These are phyloP conservation scores for Zasmidium angulare DNA, from an alignment of 2,329 filamentous ascomycete species.

Conservation along the genomic window DNA sequence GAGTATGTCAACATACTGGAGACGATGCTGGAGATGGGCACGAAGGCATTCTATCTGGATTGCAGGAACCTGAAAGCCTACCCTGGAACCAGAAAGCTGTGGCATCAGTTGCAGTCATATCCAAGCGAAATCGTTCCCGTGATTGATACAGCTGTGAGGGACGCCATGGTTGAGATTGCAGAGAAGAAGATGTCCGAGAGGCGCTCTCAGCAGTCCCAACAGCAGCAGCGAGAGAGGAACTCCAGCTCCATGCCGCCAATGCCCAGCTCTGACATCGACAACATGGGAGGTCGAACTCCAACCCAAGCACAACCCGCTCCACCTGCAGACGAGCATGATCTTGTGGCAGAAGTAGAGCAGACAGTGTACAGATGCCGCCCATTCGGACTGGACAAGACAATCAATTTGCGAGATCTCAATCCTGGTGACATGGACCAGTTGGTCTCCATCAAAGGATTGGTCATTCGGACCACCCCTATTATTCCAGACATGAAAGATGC, in stretches of 20 bases:
- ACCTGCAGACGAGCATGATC: slow-evolving; percentile 59
- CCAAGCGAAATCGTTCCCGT: slow-evolving; percentile 94
- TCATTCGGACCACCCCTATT: slow-evolving; percentile 92
- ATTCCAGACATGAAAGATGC: slow-evolving; percentile 99
- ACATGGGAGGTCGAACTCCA: slow-evolving; percentile 35
- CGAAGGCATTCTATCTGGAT: slow-evolving; percentile 83
- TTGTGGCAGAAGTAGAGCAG: slow-evolving; percentile 73
- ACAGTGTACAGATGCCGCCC: slow-evolving; percentile 83
- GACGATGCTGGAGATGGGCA: slow-evolving; percentile 85
- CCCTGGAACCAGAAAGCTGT: slow-evolving; percentile 87
- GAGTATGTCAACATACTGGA: slow-evolving; percentile 84
- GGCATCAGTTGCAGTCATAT: slow-evolving; percentile 92
- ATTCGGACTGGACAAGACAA: slow-evolving; percentile 80
- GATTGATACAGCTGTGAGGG: slow-evolving; percentile 93
- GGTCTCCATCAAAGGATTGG: slow-evolving; percentile 89
- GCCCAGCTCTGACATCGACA: slow-evolving; percentile 72
- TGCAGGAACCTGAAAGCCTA: slow-evolving; percentile 88
- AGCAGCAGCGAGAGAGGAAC: slow-evolving; percentile 36
- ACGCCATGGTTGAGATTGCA: slow-evolving; percentile 87
- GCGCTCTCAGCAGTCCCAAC: slow-evolving; percentile 37
- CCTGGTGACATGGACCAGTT: slow-evolving; percentile 96
- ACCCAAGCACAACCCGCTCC: slow-evolving; percentile 37
- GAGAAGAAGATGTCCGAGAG: slow-evolving; percentile 73
- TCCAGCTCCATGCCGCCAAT: slow-evolving; percentile 73
- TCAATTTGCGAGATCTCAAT: slow-evolving; percentile 92